A percentile compares a stretch with the other conserved stretches of the same genome.
Conservation (phyloP, 495 filamentous ascomycete genomes). For the Thermothielavioides terrestris region DNA sequence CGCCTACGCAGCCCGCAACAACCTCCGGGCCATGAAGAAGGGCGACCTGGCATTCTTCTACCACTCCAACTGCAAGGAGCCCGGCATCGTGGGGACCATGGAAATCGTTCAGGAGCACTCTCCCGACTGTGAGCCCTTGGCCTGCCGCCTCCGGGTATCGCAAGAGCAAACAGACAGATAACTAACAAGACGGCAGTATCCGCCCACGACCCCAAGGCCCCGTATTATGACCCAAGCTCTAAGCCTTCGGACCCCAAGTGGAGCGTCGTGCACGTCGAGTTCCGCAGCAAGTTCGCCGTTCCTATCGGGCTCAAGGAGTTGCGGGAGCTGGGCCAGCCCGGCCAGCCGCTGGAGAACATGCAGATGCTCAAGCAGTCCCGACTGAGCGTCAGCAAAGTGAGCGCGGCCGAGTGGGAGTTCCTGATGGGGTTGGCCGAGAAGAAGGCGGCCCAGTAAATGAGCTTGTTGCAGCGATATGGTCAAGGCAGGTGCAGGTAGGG, state of each 20-base stretch:
- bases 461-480: too few relatives aligned
- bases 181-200: constrained; percentile 45
- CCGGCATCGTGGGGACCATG: constrained; percentile 89
- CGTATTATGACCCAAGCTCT: constrained; percentile 75
- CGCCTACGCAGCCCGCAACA: constrained; percentile 61
- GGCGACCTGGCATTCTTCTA: constrained; percentile 96
- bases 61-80: constrained; percentile 87
- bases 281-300: constrained; percentile 69
- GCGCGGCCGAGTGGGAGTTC: constrained; percentile 67
- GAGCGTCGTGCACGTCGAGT: constrained; percentile 81
- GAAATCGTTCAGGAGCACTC: constrained; percentile 79
- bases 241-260: constrained; percentile 74
- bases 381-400: constrained; percentile 77
- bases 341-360: constrained; percentile 64
- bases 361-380: constrained; percentile 71
- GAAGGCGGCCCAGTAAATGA: constrained; percentile 18
- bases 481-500: not conserved
- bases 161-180: not conserved
- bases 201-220: constrained; percentile 66
- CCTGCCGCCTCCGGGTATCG: not conserved
- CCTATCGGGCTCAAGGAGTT: constrained; percentile 66
- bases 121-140: constrained; percentile 56
- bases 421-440: constrained; percentile 50
- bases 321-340: constrained; percentile 50
- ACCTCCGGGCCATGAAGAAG: constrained; percentile 80